Conservation (phyloP, 352 stramenopile genomes). For the Globisporangium paroecandrum region DNA sequence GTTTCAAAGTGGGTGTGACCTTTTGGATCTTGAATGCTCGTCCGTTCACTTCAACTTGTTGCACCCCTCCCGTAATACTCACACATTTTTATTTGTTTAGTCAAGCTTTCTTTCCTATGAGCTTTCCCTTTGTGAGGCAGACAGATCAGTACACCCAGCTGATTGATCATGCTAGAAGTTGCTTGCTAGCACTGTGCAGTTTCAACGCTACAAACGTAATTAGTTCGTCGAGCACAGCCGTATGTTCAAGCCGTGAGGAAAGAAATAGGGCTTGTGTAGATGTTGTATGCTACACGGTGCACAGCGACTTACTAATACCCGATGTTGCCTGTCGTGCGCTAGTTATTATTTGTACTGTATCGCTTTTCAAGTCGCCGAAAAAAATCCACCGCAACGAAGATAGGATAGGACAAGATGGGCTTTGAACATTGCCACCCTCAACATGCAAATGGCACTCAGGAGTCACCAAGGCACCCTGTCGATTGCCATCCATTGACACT, state of each 20-base stretch:
- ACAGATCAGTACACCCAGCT: too few relatives aligned
- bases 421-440: not conserved
- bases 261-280: not conserved
- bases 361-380: not conserved
- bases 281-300: not conserved
- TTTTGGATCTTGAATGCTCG: not conserved
- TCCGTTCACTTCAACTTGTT: too few relatives aligned
- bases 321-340: not conserved
- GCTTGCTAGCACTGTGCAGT: too few relatives aligned
- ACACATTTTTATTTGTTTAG: too few relatives aligned
- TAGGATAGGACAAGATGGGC: too few relatives aligned
- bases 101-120: too few relatives aligned
- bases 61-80: too few relatives aligned
- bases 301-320: not conserved
- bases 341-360: not conserved
- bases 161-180: too few relatives aligned
- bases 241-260: not conserved
- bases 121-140: too few relatives aligned
- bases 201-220: too few relatives aligned
- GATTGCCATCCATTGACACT: not conserved
- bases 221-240: too few relatives aligned
- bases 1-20: not conserved
- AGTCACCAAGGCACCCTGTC: not conserved
- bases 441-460: not conserved
- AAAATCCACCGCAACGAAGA: not conserved